Base-by-base conservation (phyloP, 2,329 filamentous ascomycete species). In the Colletotrichum euphorbiae region DNA sequence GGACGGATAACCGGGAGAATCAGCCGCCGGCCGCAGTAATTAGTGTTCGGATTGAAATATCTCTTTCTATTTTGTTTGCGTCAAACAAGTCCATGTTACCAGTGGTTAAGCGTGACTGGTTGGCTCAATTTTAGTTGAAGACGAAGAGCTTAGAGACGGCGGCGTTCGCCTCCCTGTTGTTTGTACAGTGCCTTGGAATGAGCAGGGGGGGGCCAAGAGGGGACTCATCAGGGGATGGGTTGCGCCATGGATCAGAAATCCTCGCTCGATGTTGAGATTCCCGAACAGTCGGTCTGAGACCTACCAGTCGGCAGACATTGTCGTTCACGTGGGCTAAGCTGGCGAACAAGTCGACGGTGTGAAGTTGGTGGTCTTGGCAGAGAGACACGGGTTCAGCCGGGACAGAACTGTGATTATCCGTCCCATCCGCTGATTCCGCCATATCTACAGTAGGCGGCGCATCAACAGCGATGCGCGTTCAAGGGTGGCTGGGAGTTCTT, bases 251-350 rank as follows among this genome's bases (percentile, higher is more conserved):
- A 12, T 8, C 13, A 56, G 38, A 33, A n/a, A 13, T 50, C 21
- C 4, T 40, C 48, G 46, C 28, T 21, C 36, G 36, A 24, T 40
- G n/a, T 43, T 13, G 17, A 36, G 17, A 33, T 43, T 33, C 57
- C 33, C 17, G 36, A 13, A 31, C n/a, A 43, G 33, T 43, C 58
- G 38, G 24, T 12, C 38, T 42, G 24, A 28, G 46, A 38, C 21
- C 38, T 52, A 40, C 65, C 65, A 68, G 50, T 67, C 58, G 48
- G 17, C 42, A 33, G 58, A 48, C 48, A 9, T 12, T 52, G 11
- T 13, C 33, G 21, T 65, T 65, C 65, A 68, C 65, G 65, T 68
- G 65, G 61, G 46, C 48, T 7, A 3, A 19, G 54, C 40, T 52
- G 61, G 38, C 65, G 46, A 68, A 68, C 54, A 15, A 43, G 19